These are phyloP conservation scores for Fusarium sambucinum DNA, from an alignment of 2,329 filamentous ascomycete genomes.

Conservation along the genomic window DNA sequence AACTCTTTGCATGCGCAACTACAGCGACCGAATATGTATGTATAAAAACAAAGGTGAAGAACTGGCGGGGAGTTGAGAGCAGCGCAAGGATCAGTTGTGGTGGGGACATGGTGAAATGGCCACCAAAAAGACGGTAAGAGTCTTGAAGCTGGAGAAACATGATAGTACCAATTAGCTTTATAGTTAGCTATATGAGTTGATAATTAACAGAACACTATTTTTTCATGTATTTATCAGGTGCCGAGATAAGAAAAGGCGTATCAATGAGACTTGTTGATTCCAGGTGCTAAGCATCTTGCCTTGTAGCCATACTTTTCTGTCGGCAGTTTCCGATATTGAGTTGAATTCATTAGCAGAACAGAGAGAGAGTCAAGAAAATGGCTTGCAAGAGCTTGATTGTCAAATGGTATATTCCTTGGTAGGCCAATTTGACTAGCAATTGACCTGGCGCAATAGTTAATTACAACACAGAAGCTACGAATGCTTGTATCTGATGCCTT, in stretches of 20 bases:
- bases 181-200: background rate
- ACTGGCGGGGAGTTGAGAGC: constrained; percentile 3
- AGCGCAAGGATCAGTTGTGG: background rate
- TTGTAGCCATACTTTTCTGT: background rate
- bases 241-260: background rate
- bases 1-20: background rate
- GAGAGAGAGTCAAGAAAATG: background rate
- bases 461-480: background rate
- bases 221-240: background rate
- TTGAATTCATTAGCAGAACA: background rate
- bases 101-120: background rate
- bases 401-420: background rate
- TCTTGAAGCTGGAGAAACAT: background rate
- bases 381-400: background rate
- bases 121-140: constrained; percentile 14
- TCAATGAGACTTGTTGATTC: background rate
- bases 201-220: background rate
- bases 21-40: background rate
- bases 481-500: background rate
- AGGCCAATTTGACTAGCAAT: background rate
- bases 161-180: background rate
- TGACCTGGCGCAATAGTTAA: background rate
- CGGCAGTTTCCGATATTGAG: background rate
- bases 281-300: background rate
- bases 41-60: constrained; percentile 10